These are phyloP conservation scores for Hydrangea macrophylla DNA, from an alignment of 148 eudicot species.

Conservation along the genomic window DNA sequence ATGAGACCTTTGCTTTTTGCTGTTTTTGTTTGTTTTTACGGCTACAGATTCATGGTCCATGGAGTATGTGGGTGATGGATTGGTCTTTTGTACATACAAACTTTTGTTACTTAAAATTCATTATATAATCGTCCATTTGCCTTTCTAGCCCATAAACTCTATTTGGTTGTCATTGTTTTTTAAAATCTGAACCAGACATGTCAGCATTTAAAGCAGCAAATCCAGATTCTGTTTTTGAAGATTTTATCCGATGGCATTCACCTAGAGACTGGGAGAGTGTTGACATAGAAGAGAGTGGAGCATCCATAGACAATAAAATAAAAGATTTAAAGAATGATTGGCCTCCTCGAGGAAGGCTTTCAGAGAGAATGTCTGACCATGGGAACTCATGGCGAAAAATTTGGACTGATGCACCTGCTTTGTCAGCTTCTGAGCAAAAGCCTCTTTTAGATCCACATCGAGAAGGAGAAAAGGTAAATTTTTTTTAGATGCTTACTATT, in stretches of 20 bases:
- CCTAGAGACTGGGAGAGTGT: slow-evolving; percentile 91
- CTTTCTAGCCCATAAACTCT: slow-evolving; percentile 1
- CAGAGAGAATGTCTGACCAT: slow-evolving; percentile 85
- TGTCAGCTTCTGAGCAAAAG: slow-evolving; percentile 84
- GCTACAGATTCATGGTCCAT: neutral
- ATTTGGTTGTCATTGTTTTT: slow-evolving; percentile 9
- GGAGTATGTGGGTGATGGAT: slow-evolving; percentile 2
- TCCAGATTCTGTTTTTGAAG: slow-evolving; percentile 92
- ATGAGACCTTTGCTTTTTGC: neutral
- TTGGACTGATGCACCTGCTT: slow-evolving; percentile 81
- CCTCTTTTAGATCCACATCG: slow-evolving; percentile 86
- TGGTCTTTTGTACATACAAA: neutral
- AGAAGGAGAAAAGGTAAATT: slow-evolving; percentile 91
- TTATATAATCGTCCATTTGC: neutral
- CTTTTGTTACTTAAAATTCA: neutral
- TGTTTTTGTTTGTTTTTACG: neutral
- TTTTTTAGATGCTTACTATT: slow-evolving; percentile 2
- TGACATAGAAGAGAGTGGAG: slow-evolving; percentile 27
- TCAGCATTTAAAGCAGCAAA: slow-evolving; percentile 98
- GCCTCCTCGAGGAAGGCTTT: slow-evolving; percentile 91
- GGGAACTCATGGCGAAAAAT: slow-evolving; percentile 90
- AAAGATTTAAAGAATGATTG: slow-evolving; percentile 34
- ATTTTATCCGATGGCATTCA: slow-evolving; percentile 98
- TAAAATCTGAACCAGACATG: slow-evolving; percentile 61
- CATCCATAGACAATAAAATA: slow-evolving; percentile 19